These are phyloP conservation scores for Fusarium sp. DNA, from an alignment of 2,329 filamentous ascomycete species.

Conservation along the genomic window DNA sequence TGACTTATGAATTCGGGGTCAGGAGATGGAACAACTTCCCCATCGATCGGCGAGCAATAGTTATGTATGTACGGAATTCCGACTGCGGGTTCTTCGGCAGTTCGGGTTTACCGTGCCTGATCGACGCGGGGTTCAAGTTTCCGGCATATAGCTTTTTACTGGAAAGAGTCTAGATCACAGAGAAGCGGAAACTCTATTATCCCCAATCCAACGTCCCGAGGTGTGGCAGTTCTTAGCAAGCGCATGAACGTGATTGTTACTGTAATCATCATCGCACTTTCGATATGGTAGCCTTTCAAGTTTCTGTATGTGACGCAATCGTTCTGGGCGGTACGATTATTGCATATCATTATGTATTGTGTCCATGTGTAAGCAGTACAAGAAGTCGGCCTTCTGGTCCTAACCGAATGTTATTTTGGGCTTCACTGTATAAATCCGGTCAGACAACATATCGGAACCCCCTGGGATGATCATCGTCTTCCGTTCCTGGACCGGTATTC, in stretches of 20 bases:
- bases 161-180: background rate
- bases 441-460: background rate
- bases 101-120: background rate
- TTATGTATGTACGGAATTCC: background rate
- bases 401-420: background rate
- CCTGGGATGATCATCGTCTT: background rate
- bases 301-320: too few relatives aligned
- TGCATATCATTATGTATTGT: too few relatives aligned
- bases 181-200: background rate
- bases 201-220: background rate
- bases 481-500: background rate
- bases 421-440: background rate
- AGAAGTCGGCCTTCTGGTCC: background rate
- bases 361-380: background rate
- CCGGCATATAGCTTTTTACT: background rate
- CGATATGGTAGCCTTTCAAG: too few relatives aligned
- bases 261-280: too few relatives aligned
- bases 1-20: background rate
- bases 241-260: too few relatives aligned
- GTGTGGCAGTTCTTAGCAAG: too few relatives aligned
- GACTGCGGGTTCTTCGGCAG: background rate
- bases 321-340: too few relatives aligned
- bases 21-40: background rate
- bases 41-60: background rate
- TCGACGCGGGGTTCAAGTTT: background rate